Conservation (phyloP, 2,329 filamentous ascomycete genomes). For the Rhynchosporium agropyri region DNA sequence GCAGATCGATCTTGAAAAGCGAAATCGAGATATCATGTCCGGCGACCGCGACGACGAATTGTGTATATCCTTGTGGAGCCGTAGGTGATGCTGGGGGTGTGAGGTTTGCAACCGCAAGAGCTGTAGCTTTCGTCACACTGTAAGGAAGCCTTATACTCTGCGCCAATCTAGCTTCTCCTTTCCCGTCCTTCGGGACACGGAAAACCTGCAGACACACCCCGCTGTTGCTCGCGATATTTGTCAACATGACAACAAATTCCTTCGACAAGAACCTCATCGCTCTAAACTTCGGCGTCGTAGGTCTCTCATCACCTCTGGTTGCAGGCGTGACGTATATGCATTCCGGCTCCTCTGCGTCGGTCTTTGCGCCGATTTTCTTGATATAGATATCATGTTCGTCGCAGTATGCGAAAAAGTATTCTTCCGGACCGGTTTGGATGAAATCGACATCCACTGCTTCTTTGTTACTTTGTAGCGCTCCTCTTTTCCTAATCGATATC, state of each 20-base stretch:
- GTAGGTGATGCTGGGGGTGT: conserved; percentile 54
- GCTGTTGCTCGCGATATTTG: conserved; percentile 61
- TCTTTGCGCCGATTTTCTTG: conserved; percentile 42
- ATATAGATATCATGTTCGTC: conserved; percentile 74
- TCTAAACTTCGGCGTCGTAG: conserved; percentile 55
- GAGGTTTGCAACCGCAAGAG: conserved; percentile 75
- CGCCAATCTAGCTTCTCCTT: conserved; percentile 52
- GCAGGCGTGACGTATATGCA: conserved; percentile 59
- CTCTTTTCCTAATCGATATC: conserved; percentile 53
- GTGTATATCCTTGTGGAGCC: conserved; percentile 62
- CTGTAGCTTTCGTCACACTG: conserved; percentile 72
- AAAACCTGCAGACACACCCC: conserved; percentile 61
- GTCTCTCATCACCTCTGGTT: conserved; percentile 47
- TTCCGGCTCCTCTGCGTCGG: conserved; percentile 50
- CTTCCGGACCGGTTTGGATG: conserved; percentile 59
- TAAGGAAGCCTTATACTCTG: conserved; percentile 62
- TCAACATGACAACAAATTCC: conserved; percentile 58
- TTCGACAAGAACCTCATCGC: conserved; percentile 62
- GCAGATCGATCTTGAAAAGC: conserved; percentile 76
- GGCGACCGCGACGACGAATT: conserved; percentile 80
- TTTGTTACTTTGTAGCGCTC: conserved; percentile 53
- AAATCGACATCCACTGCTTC: conserved; percentile 74
- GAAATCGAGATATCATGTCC: conserved; percentile 79
- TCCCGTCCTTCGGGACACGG: conserved; percentile 43
- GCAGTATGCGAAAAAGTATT: conserved; percentile 77